Conservation (phyloP, 1,284 basidiomycete species). For the Testicularia cyperi region DNA sequence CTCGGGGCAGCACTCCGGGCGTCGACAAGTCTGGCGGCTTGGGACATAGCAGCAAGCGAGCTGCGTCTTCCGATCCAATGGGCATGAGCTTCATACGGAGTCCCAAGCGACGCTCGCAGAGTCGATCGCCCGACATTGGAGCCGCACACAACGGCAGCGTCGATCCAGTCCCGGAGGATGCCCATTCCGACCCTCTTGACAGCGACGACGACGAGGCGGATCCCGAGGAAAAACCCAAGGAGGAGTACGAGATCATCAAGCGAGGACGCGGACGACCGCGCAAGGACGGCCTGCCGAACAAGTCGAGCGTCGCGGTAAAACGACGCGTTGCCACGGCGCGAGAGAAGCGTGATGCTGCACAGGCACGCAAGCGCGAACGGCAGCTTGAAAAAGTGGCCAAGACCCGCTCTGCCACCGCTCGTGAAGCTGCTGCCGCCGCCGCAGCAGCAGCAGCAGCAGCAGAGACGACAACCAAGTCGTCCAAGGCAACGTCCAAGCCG, state of each 20-base stretch:
- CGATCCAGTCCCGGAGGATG: no score
- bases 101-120: constrained; percentile 44
- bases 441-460: no score
- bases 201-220: constrained; percentile 2
- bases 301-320: constrained; percentile 32
- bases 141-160: no score
- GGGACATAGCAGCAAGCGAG: constrained; percentile 43
- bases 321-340: constrained; percentile 30
- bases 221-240: constrained; percentile 1
- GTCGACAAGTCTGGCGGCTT: constrained; percentile 20
- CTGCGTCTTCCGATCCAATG: constrained; percentile 44
- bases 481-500: no score
- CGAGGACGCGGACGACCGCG: constrained; percentile 33
- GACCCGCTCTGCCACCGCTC: not conserved
- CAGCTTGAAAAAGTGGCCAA: constrained; percentile 26
- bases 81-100: constrained; percentile 38
- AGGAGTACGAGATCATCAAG: constrained; percentile 28
- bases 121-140: constrained; percentile 43
- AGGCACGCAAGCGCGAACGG: constrained; percentile 33
- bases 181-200: no score
- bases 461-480: no score
- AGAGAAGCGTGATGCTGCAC: constrained; percentile 35
- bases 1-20: constrained; percentile 32
- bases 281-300: constrained; percentile 40
- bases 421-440: constrained; percentile 1